A percentile compares a stretch with the other conserved stretches of the same genome.
These are phyloP conservation scores for Tuber indicum DNA, from an alignment of 495 filamentous ascomycete species.

Conservation along the genomic window DNA sequence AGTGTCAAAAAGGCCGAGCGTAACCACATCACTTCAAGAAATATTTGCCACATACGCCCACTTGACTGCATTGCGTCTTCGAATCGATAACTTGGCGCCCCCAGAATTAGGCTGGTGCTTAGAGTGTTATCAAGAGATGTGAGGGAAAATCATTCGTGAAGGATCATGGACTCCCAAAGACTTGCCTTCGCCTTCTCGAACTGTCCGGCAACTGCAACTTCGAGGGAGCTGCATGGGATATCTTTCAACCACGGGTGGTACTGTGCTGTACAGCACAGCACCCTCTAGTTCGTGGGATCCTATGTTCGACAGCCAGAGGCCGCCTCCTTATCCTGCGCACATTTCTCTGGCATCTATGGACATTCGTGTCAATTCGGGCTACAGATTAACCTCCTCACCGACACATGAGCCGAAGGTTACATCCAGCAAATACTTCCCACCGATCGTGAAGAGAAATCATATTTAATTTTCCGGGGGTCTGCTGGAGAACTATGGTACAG, in stretches of 20 bases:
- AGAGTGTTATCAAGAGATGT: background rate
- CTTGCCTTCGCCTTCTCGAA: background rate
- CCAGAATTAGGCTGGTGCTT: background rate
- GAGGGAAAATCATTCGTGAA: background rate
- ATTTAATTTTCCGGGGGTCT: background rate
- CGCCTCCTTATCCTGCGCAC: background rate
- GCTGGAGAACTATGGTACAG: background rate
- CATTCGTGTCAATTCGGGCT: background rate
- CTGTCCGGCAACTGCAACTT: background rate
- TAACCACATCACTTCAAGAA: background rate
- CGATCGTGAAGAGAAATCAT: background rate
- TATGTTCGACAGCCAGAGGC: background rate
- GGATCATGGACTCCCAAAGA: background rate
- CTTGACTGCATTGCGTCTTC: background rate
- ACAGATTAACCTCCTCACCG: background rate
- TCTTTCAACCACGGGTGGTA: background rate
- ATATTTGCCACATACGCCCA: background rate
- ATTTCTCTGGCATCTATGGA: background rate
- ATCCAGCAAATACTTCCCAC: background rate
- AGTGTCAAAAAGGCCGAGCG: background rate
- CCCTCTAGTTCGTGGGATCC: background rate
- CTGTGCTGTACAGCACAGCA: background rate
- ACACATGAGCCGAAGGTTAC: background rate
- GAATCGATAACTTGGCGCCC: background rate
- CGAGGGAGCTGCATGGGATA: background rate